Evolutionary conservation across 768 basidiomycete species (phyloP).

Genomic region (Mycena crocata): DNA sequence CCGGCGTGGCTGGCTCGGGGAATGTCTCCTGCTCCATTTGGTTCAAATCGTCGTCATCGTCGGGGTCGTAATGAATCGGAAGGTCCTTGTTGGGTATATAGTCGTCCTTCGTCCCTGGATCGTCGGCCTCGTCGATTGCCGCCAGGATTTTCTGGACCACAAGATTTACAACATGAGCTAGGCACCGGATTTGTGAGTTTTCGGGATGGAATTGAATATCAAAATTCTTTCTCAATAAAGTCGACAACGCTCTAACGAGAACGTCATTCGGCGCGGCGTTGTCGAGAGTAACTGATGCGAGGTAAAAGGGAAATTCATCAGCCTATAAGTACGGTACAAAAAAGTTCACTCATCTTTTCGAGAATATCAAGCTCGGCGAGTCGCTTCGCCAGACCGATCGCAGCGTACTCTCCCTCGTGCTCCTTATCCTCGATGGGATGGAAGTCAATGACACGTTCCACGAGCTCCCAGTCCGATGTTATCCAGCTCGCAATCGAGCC

Average conservation of each 20-base stretch:
- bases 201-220: slow-evolving; percentile 37
- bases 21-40: neutral
- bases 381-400: slow-evolving; percentile 42
- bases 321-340: neutral
- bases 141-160: slow-evolving; percentile 47
- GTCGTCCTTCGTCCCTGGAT: slow-evolving; percentile 37
- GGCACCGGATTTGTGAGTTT: slow-evolving; percentile 47
- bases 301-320: slow-evolving; percentile 28
- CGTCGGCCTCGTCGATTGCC: slow-evolving; percentile 37
- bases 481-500: slow-evolving; percentile 39
- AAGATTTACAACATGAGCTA: slow-evolving; percentile 49
- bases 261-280: slow-evolving; percentile 52
- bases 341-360: slow-evolving; percentile 47
- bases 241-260: slow-evolving; percentile 37
- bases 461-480: slow-evolving; percentile 46
- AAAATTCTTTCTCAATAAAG: slow-evolving; percentile 37
- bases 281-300: slow-evolving; percentile 39
- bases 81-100: slow-evolving; percentile 40
- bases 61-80: slow-evolving; percentile 43
- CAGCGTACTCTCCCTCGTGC: slow-evolving; percentile 44
- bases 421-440: slow-evolving; percentile 45
- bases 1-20: too few relatives aligned
- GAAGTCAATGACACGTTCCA: slow-evolving; percentile 48
- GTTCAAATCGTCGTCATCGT: neutral
- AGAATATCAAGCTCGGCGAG: slow-evolving; percentile 39